Evolutionary conservation across 192 early-diverging fungal genomes (phyloP).

Genomic region (Gaertneriomyces semiglobifer): DNA sequence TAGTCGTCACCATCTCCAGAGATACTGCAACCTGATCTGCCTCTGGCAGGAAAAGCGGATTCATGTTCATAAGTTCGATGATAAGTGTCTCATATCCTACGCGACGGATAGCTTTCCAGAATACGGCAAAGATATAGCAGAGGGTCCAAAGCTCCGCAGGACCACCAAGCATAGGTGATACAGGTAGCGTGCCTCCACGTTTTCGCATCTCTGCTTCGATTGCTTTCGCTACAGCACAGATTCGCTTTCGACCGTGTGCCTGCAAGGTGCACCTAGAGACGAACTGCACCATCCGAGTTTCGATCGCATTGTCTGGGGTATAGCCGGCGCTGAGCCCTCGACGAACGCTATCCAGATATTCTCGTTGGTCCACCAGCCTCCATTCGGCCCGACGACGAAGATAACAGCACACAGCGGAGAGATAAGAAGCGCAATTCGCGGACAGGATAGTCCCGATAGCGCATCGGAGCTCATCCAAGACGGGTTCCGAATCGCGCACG

Average conservation of each 20-base stretch:
- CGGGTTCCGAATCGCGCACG: constrained; percentile 19
- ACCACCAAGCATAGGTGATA: background rate
- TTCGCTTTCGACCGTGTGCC: background rate
- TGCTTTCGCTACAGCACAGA: constrained; percentile 15
- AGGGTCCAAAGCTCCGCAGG: constrained; percentile 5
- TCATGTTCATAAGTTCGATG: constrained; percentile 31
- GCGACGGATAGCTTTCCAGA: constrained; percentile 39
- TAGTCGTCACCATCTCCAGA: constrained; percentile 46
- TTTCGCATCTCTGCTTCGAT: constrained; percentile 2
- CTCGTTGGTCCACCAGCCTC: constrained; percentile 17
- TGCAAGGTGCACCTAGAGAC: constrained; percentile 24
- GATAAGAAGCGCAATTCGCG: background rate
- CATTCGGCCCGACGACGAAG: constrained; percentile 19
- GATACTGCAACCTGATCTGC: constrained; percentile 43
- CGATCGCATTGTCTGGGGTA: constrained; percentile 16
- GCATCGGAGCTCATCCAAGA: too few species aligned
- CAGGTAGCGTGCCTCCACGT: background rate
- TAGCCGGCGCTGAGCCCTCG: constrained; percentile 24
- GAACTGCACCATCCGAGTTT: constrained; percentile 16
- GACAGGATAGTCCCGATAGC: too few species aligned
- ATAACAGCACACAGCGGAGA: constrained; percentile 13
- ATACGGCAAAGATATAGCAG: constrained; percentile 32
- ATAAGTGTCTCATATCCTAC: constrained; percentile 40
- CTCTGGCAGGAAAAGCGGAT: constrained; percentile 40
- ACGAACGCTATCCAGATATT: constrained; percentile 18